Base-by-base conservation (phyloP, 352 stramenopile genomes). In the Phytophthora cajani region DNA sequence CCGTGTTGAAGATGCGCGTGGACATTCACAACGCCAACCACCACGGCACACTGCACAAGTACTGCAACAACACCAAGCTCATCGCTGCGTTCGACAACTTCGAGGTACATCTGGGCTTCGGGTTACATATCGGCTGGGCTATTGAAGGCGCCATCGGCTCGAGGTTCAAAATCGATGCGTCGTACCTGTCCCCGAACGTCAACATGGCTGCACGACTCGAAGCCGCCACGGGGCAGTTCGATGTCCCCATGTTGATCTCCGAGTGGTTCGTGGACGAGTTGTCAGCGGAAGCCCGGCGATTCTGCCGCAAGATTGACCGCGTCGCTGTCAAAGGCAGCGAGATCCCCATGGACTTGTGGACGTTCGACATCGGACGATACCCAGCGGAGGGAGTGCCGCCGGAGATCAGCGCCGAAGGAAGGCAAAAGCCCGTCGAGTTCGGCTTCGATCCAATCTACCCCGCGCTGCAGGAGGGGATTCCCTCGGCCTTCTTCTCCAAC, bases 101-200 rank as follows among this genome's bases (percentile, higher is more conserved):
- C 73, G 88, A 97, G 32, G 93, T 99, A 3, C 87, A 97, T 59
- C 77, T 99, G 57, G 95, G 97, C 60, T 99, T 99, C 80, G 98
- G 98, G 0, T 81, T 99, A 55, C 97, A 99, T 72, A 92, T 98
- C 17, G 97, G 98, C 14, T 99, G 98, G 98, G 97, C 97, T 0
- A 99, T 99, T 46, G 98, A 99, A 82, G 98, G 98, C 25, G 97
- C 97, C 1, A 98, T 99, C 60, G 98, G 98, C 27, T 99, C 93
- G 17, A 77, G 94, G 30, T 98, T 98, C 85, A 99, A 99, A 77
- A 98, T 99, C 54, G 97, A 99, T 80, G 97, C 97, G 30, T 99
- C 97, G 1, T 99, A 99, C 66, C 76, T 99, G 1, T 99, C 94
- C 3, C 97, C 97, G 5, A 97, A 99, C 73, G 97, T 99, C 11